Percentiles rank a stretch among this genome's conserved stretches.
phyloP scores from a whole-genome alignment of 2,329 filamentous ascomycete genomes.

The Byssothecium circinans region DNA sequence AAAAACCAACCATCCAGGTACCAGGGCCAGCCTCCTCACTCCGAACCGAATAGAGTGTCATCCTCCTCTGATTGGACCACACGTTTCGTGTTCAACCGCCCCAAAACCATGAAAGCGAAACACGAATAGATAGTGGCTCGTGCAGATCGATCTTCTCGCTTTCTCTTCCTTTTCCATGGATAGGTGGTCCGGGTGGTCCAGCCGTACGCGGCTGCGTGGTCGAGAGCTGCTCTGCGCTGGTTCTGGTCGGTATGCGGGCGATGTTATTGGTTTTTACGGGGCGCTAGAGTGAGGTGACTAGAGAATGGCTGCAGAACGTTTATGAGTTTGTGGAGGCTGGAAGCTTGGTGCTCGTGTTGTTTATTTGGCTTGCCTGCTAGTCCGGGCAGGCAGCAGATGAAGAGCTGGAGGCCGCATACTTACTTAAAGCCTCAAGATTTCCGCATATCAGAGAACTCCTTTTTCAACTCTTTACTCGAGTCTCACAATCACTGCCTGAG shows the following conservation, averaged over 20 bases:
- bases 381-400: constrained; percentile 1
- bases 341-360: constrained; percentile 4
- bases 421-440: constrained; percentile 2
- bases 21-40: not conserved
- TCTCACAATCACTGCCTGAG: not conserved
- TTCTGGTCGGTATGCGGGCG: not conserved
- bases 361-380: not conserved
- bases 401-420: not conserved
- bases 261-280: not conserved
- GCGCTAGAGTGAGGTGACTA: not conserved
- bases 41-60: not conserved
- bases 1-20: not conserved
- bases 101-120: constrained; percentile 3
- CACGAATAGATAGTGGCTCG: constrained; percentile 3
- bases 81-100: constrained; percentile 3
- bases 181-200: not conserved
- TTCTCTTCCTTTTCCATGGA: not conserved
- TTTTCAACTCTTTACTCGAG: not conserved
- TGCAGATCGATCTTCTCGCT: not conserved
- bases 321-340: constrained; percentile 2
- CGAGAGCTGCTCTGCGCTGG: not conserved
- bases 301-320: constrained; percentile 1
- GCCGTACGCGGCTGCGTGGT: constrained; percentile 1
- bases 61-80: not conserved
- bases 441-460: not conserved